A percentile compares a stretch with the other conserved stretches of the same genome.
Conservation (phyloP, 129 eudicot species). For the Chrysanthemum makinoi region DNA sequence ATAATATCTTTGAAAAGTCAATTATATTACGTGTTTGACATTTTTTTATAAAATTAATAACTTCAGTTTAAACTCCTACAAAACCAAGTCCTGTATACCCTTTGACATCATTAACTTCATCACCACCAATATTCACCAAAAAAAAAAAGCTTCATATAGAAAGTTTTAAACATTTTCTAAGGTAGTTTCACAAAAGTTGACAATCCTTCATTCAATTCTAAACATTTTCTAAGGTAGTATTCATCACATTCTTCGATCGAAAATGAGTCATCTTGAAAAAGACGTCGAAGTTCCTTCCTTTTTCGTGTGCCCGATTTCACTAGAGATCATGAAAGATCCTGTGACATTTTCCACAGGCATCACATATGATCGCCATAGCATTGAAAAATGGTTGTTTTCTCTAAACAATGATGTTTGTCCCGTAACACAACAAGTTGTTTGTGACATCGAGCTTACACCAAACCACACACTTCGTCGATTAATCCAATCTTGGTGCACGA, state of each 20-base stretch:
- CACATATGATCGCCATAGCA: constrained; percentile 64
- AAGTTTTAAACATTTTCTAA: too few relatives aligned
- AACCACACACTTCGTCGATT: too few relatives aligned
- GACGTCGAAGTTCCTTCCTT: constrained; percentile 49
- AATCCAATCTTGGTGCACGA: too few relatives aligned
- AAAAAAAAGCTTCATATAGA: constrained; percentile 16
- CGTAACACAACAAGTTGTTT: too few relatives aligned
- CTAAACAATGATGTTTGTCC: constrained; percentile 44
- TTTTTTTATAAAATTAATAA: constrained; percentile 7
- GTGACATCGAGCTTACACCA: too few relatives aligned
- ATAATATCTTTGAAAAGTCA: too few relatives aligned
- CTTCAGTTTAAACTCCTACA: constrained; percentile 1
- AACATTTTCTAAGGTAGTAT: neutral
- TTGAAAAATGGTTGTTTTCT: constrained; percentile 54
- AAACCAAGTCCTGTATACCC: constrained; percentile 7
- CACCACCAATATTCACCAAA: neutral
- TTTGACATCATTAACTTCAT: constrained; percentile 8
- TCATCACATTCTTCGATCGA: constrained; percentile 9
- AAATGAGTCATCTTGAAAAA: constrained; percentile 10
- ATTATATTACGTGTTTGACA: too few relatives aligned
- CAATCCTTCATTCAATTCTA: neutral
- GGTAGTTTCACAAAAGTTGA: neutral
- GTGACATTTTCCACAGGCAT: constrained; percentile 60
- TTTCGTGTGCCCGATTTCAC: constrained; percentile 60
- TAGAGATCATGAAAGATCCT: constrained; percentile 72